phyloP scores from a whole-genome alignment of 345 rosid species.

The Gossypium arboreum region DNA sequence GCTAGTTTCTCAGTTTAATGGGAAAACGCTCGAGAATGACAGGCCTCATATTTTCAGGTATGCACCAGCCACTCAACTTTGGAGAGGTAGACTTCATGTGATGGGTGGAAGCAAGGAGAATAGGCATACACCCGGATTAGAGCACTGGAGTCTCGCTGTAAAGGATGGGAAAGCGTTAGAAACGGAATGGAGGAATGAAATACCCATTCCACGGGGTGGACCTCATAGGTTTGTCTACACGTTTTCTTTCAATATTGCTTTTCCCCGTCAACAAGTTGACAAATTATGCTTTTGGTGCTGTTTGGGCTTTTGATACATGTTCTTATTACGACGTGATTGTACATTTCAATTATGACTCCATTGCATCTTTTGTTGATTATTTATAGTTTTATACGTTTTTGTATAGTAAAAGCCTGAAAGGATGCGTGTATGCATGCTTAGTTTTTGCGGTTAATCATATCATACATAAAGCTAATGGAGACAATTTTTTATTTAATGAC shows the following conservation, averaged over 20 bases:
- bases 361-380: not conserved
- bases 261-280: not conserved
- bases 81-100: conserved; percentile 99
- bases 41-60: conserved; percentile 46
- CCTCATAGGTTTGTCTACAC: conserved; percentile 72
- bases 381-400: not conserved
- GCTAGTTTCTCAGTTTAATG: not conserved
- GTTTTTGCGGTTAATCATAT: not conserved
- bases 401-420: not conserved
- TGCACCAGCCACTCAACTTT: conserved; percentile 96
- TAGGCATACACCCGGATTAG: conserved; percentile 76
- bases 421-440: not conserved
- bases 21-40: not conserved
- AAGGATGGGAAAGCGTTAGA: conserved; percentile 83
- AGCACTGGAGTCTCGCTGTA: conserved; percentile 91
- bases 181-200: conserved; percentile 83
- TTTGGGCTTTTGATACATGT: not conserved
- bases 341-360: not conserved
- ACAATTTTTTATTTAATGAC: not conserved
- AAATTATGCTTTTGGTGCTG: conserved; percentile 4
- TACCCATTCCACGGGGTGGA: conserved; percentile 94
- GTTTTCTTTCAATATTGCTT: not conserved
- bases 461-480: not conserved
- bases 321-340: not conserved
- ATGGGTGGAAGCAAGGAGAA: conserved; percentile 99